phyloP scores from a whole-genome alignment of 1,139 yeast species.

The Candida sp. region DNA sequence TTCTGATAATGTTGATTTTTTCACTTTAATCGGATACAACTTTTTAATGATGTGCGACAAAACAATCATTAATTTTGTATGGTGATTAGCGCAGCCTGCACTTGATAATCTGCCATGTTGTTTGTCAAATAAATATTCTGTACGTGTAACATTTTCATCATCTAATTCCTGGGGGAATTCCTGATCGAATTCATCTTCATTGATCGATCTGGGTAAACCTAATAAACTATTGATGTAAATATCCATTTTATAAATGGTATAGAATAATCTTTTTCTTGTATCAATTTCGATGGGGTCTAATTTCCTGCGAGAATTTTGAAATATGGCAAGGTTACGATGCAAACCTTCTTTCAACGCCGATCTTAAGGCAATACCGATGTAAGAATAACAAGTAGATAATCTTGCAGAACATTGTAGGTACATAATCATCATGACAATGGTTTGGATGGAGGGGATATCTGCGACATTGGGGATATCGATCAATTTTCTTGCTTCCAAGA shows the following conservation, averaged over 20 bases:
- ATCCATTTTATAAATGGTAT: constrained; percentile 91
- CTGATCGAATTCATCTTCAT: constrained; percentile 86
- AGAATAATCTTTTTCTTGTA: constrained; percentile 79
- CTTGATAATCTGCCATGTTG: constrained; percentile 57
- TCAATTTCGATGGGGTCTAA: constrained; percentile 84
- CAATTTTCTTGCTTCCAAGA: constrained; percentile 75
- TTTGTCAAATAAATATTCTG: constrained; percentile 37
- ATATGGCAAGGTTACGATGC: constrained; percentile 65
- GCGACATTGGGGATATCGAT: constrained; percentile 58
- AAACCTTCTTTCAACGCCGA: constrained; percentile 86
- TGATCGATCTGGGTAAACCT: constrained; percentile 77
- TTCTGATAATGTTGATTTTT: constrained; percentile 9
- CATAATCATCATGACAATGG: constrained; percentile 68
- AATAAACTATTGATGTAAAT: constrained; percentile 85
- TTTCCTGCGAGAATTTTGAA: constrained; percentile 44
- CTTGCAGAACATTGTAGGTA: constrained; percentile 90
- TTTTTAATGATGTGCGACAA: constrained; percentile 41
- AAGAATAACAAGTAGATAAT: constrained; percentile 85
- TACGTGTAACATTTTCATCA: constrained; percentile 80
- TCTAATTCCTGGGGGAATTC: constrained; percentile 81
- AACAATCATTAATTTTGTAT: constrained; percentile 63
- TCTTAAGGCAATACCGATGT: constrained; percentile 88
- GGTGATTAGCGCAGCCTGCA: constrained; percentile 82
- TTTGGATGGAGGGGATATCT: constrained; percentile 56
- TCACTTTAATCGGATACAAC: constrained; percentile 40